Percentiles rank a stretch among this genome's conserved stretches.
Evolutionary conservation across 1,284 basidiomycete species (phyloP).

Genomic region (Ganoderma leucocontextum): DNA sequence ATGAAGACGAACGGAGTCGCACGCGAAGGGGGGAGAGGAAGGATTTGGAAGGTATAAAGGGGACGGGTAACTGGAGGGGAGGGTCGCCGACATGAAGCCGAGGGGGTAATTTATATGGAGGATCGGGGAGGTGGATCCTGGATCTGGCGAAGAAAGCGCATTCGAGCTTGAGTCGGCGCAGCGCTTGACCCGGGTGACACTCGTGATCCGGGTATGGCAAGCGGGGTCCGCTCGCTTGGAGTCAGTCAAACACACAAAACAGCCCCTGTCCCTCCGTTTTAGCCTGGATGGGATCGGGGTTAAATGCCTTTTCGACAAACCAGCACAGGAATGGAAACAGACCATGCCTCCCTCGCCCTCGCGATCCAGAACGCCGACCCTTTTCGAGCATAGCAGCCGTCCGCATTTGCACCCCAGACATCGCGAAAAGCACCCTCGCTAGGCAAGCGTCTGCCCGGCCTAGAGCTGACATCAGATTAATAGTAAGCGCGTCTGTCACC

Average conservation of each 20-base stretch:
- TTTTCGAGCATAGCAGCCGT: conserved; percentile 24
- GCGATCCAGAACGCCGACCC: conserved; percentile 22
- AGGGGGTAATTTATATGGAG: conserved; percentile 38
- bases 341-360: conserved; percentile 3
- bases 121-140: conserved; percentile 16
- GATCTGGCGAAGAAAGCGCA: conserved; percentile 15
- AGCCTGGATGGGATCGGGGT: conserved; percentile 32
- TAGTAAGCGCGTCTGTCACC: background rate
- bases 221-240: conserved; percentile 47
- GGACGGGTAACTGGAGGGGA: conserved; percentile 32
- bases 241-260: conserved; percentile 37
- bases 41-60: conserved; percentile 43
- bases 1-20: conserved; percentile 32
- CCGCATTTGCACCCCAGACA: conserved; percentile 27
- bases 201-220: conserved; percentile 52
- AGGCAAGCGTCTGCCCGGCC: background rate
- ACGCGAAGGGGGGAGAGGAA: conserved; percentile 32
- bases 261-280: conserved; percentile 34
- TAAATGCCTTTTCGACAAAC: conserved; percentile 18
- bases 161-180: conserved; percentile 28
- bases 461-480: conserved; percentile 4
- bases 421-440: conserved; percentile 5
- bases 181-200: conserved; percentile 37
- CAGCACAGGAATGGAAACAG: conserved; percentile 30
- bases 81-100: conserved; percentile 38